Base-by-base conservation (phyloP, 2,329 filamentous ascomycete species). In the Byssothecium circinans region DNA sequence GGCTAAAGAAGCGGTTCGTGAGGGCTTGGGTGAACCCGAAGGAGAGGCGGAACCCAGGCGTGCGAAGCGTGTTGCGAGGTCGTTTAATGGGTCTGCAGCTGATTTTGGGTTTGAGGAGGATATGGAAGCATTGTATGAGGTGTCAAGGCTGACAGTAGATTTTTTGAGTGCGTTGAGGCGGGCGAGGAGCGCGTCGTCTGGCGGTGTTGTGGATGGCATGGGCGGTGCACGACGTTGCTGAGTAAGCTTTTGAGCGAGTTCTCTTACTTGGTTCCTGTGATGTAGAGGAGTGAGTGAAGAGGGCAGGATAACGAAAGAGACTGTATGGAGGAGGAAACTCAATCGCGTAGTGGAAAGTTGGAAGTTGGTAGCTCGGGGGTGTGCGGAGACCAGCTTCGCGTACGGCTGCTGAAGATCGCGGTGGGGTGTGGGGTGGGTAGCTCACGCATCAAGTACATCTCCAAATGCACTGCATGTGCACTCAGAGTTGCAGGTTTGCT, bases 111-210 rank as follows among this genome's bases (percentile, higher is more conserved):
- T 48, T 5, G 56, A 49, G 14, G 57, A 44, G 15, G 14, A 39
- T 14, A 37, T 23, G 2, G 45, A 36, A 5, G 51, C 45, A 47
- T 55, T 56, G 20, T 50, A 53, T 20, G 53, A 57, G 15, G 57
- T 60, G 14, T 63, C 54, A 15, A 77, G 58, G 41, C 54, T 69
- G 17, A 77, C 65, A 22, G 60, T 67, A 1, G 74, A 73, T 35
- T 72, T 71, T 56, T 76, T 77, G 39, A 78, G 67, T 12, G 76
- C 75, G 52, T 78, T 78, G 29, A 78, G 67, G 40, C 76, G 72
- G 17, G 75, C 74, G 45, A 78, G 72, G 17, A 79, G 71, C 47
- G 71, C 65, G 41, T 74, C 66, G 47, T 77, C 74, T 39, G 42
- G 34, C 8, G 57, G 52, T 32, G 41, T 45, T 20, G 56, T 46